These are phyloP conservation scores for Akebia trifoliata DNA, from an alignment of 164 flowering plant genomes.

Conservation along the genomic window DNA sequence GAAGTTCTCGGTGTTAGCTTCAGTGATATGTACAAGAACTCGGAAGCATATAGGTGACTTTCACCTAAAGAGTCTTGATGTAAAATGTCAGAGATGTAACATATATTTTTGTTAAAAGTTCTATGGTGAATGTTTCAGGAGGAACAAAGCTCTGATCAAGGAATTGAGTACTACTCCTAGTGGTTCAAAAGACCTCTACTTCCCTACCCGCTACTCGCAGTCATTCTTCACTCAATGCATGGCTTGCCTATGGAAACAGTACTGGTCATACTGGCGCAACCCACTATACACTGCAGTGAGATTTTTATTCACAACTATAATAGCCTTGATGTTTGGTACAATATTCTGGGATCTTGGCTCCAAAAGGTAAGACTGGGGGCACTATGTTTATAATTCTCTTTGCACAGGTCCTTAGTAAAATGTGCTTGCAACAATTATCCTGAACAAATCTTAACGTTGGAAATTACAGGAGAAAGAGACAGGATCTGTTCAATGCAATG, in stretches of 20 bases:
- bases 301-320: constrained; percentile 24
- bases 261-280: constrained; percentile 38
- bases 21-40: constrained; percentile 23
- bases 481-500: constrained; percentile 27
- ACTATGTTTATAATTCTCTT: too few species aligned
- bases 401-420: too few species aligned
- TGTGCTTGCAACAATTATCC: too few species aligned
- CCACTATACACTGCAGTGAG: constrained; percentile 31
- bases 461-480: constrained; percentile 17
- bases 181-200: constrained; percentile 31
- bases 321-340: constrained; percentile 33
- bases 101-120: too few species aligned
- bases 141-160: constrained; percentile 29
- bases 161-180: constrained; percentile 31
- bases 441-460: not conserved
- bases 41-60: constrained; percentile 21
- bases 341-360: constrained; percentile 37
- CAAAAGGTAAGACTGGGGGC: constrained; percentile 25
- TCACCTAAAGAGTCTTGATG: not conserved
- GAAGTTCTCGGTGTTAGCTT: constrained; percentile 23
- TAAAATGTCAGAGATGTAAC: not conserved
- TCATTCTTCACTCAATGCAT: constrained; percentile 24
- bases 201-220: constrained; percentile 28
- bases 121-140: constrained; percentile 33
- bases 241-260: constrained; percentile 45